Conservation (phyloP, 1,284 basidiomycete species). For the Waitea zeae region DNA sequence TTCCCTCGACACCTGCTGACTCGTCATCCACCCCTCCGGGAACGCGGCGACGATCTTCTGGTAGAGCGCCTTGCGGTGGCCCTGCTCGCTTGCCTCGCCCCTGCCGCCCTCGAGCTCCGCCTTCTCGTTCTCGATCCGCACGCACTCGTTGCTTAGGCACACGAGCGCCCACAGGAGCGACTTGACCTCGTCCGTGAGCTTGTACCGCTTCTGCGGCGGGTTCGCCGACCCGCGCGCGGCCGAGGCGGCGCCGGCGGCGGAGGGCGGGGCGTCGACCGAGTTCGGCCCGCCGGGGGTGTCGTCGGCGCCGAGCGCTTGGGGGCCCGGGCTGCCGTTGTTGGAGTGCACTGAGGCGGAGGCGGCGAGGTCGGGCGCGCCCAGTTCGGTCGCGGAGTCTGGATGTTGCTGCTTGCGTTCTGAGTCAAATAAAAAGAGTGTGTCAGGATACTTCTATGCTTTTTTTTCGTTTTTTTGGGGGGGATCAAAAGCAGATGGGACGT, state of each 20-base stretch:
- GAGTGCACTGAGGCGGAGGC: slow-evolving; percentile 18
- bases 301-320: background rate
- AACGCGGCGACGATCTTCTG: slow-evolving; percentile 68
- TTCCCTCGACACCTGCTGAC: slow-evolving; percentile 28
- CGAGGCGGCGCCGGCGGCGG: slow-evolving; percentile 12
- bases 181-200: slow-evolving; percentile 64
- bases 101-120: slow-evolving; percentile 43
- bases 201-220: slow-evolving; percentile 51
- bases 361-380: slow-evolving; percentile 12
- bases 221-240: slow-evolving; percentile 27
- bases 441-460: background rate
- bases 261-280: too few species aligned
- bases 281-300: slow-evolving; percentile 9
- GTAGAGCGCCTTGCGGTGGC: slow-evolving; percentile 56
- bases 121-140: slow-evolving; percentile 69
- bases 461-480: background rate
- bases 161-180: slow-evolving; percentile 62
- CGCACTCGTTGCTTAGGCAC: slow-evolving; percentile 62
- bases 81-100: slow-evolving; percentile 54
- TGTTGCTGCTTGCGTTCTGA: slow-evolving; percentile 49
- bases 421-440: too few species aligned
- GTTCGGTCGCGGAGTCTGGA: slow-evolving; percentile 16
- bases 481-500: slow-evolving; percentile 9
- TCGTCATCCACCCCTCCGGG: slow-evolving; percentile 56
- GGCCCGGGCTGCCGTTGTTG: slow-evolving; percentile 7